These are phyloP conservation scores for Parastagonospora nodorum DNA, from an alignment of 2,329 filamentous ascomycete species.

Conservation along the genomic window DNA sequence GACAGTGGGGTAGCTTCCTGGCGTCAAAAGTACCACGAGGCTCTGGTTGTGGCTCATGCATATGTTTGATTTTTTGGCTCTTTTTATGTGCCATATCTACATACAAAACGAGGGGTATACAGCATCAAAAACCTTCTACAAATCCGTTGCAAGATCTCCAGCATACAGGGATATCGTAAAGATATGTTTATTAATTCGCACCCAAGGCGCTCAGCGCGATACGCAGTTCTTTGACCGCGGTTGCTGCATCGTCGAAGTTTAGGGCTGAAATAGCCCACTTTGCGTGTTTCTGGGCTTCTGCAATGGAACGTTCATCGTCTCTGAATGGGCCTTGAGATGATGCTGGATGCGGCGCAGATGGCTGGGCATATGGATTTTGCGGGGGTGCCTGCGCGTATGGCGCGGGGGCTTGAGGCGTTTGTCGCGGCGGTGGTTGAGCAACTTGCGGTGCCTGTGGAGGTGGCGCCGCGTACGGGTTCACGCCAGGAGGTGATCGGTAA, in stretches of 20 bases:
- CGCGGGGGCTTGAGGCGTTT: slow-evolving; percentile 13
- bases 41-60: neutral
- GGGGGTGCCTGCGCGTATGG: slow-evolving; percentile 1
- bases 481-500: slow-evolving; percentile 10
- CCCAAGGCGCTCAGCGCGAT: slow-evolving; percentile 75
- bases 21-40: neutral
- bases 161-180: neutral
- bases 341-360: slow-evolving; percentile 19
- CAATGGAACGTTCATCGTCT: slow-evolving; percentile 72
- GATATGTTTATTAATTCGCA: slow-evolving; percentile 52
- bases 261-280: slow-evolving; percentile 96
- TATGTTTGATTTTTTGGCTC: neutral
- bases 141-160: neutral
- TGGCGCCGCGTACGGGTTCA: slow-evolving; percentile 10
- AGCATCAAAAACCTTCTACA: neutral
- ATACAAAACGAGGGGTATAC: slow-evolving; percentile 5
- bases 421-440: slow-evolving; percentile 5
- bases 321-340: slow-evolving; percentile 51
- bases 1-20: too few relatives aligned
- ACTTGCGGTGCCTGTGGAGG: slow-evolving; percentile 14
- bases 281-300: slow-evolving; percentile 89
- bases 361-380: slow-evolving; percentile 25
- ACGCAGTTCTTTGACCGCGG: slow-evolving; percentile 82
- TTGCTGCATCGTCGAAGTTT: slow-evolving; percentile 94
- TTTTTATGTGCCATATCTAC: neutral